Conservation (phyloP, 768 basidiomycete species). For the Auriscalpium microsporum region DNA sequence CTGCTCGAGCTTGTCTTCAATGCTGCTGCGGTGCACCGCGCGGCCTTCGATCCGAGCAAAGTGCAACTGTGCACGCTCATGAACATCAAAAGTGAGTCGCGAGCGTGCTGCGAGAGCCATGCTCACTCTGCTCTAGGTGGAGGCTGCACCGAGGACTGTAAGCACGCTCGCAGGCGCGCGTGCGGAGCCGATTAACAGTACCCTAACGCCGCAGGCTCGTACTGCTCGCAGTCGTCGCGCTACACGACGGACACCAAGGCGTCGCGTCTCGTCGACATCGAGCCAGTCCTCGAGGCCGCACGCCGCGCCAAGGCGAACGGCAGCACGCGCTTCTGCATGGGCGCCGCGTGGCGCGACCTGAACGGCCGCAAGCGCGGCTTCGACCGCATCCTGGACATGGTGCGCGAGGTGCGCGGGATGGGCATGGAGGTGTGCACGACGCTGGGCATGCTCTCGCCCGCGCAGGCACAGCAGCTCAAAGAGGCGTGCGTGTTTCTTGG, state of each 20-base stretch:
- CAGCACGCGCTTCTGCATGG: conserved; percentile 98
- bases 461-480: conserved; percentile 87
- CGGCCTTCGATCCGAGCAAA: conserved; percentile 81
- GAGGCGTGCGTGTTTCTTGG: conserved; percentile 58
- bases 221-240: conserved; percentile 96
- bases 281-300: conserved; percentile 89
- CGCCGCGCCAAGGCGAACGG: conserved; percentile 93
- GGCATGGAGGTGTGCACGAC: conserved; percentile 99
- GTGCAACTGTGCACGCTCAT: conserved; percentile 95
- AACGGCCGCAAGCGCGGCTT: conserved; percentile 90
- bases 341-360: conserved; percentile 95
- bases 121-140: conserved; percentile 49
- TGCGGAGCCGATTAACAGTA: conserved; percentile 1
- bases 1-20: conserved; percentile 84
- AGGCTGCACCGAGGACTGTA: conserved; percentile 94
- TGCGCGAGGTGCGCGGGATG: conserved; percentile 83
- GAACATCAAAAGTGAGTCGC: conserved; percentile 92
- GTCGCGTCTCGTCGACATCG: conserved; percentile 77
- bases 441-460: conserved; percentile 91
- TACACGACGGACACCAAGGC: conserved; percentile 87
- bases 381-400: conserved; percentile 89
- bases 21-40: conserved; percentile 77
- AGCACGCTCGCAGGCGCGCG: conserved; percentile 18
- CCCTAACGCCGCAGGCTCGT: conserved; percentile 56
- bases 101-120: conserved; percentile 18